Evolutionary conservation across 805 yeast genomes (phyloP).

Genomic region (Candida suzukii): DNA sequence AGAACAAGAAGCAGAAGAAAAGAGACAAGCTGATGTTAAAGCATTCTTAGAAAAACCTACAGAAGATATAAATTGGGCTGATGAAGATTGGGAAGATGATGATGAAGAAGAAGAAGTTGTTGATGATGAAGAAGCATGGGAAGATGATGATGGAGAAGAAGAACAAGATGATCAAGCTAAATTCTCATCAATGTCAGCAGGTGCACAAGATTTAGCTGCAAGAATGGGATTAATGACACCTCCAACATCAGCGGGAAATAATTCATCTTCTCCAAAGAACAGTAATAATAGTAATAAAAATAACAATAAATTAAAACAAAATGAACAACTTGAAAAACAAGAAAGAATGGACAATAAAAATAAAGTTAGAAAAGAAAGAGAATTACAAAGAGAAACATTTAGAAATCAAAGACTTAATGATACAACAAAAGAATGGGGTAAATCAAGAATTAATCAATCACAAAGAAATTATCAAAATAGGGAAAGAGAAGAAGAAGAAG

Average conservation of each 20-base stretch:
- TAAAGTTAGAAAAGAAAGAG: neutral
- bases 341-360: neutral
- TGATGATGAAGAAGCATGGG: neutral
- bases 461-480: too few relatives aligned
- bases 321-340: neutral
- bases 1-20: too few relatives aligned
- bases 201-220: conserved; percentile 1
- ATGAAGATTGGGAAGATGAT: neutral
- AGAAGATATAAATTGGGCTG: too few relatives aligned
- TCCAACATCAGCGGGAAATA: neutral
- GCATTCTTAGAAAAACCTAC: too few relatives aligned
- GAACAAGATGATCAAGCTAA: conserved; percentile 1
- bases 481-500: conserved; percentile 1
- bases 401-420: neutral
- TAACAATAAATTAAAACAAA: neutral
- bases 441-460: neutral
- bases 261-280: neutral
- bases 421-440: neutral
- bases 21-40: neutral
- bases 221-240: conserved; percentile 2
- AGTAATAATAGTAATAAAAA: neutral
- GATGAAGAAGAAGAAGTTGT: neutral
- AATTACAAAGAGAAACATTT: neutral
- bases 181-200: neutral
- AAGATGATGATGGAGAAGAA: neutral